These are phyloP conservation scores for Umbilicus rupestris DNA, from an alignment of 164 flowering plant genomes.

Conservation along the genomic window DNA sequence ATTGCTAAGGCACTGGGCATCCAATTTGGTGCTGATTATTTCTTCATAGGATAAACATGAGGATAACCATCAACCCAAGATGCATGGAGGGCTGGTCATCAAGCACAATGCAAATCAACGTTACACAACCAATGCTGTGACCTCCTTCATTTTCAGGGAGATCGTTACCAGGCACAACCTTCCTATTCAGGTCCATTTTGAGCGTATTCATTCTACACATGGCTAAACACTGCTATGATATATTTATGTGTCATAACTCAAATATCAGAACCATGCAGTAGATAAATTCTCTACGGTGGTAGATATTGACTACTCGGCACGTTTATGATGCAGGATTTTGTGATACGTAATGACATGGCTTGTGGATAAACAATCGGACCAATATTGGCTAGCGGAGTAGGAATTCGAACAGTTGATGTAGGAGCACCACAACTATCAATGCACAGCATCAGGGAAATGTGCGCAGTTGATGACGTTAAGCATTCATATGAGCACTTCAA, in stretches of 20 bases:
- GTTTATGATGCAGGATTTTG: slow-evolving; percentile 64
- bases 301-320: not conserved
- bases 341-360: slow-evolving; percentile 86
- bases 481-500: slow-evolving; percentile 85
- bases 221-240: not conserved
- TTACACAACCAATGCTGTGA: slow-evolving; percentile 89
- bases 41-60: slow-evolving; percentile 80
- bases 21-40: not conserved
- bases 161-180: slow-evolving; percentile 65
- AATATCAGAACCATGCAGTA: not conserved
- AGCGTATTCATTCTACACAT: not conserved
- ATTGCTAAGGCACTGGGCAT: not conserved
- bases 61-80: slow-evolving; percentile 87
- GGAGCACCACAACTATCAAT: slow-evolving; percentile 97
- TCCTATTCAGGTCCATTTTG: slow-evolving; percentile 64
- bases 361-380: slow-evolving; percentile 99
- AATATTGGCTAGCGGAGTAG: slow-evolving; percentile 86
- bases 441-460: slow-evolving; percentile 99
- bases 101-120: slow-evolving; percentile 96
- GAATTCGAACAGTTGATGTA: slow-evolving; percentile 91
- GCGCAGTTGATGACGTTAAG: slow-evolving; percentile 77
- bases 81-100: slow-evolving; percentile 93
- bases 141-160: slow-evolving; percentile 79
- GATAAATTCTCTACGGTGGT: not conserved
- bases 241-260: not conserved